Base-by-base conservation (phyloP, 2,329 filamentous ascomycete species). In the Aspergillus clavatus region DNA sequence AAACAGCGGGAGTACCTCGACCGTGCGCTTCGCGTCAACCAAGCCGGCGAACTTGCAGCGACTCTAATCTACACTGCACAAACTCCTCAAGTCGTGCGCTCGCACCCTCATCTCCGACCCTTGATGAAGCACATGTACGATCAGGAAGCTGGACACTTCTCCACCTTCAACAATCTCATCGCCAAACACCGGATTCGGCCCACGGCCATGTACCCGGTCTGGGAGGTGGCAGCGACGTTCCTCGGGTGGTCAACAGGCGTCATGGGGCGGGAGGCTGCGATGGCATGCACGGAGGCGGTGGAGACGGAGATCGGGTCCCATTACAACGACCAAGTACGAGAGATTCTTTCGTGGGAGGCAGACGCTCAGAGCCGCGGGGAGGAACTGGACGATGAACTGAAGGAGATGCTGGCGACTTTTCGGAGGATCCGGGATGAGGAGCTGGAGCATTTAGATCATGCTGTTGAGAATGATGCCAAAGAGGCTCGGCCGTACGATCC, bases 101-200 rank as follows among this genome's bases (percentile, higher is more conserved):
- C 84, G 4, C 84, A 96, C 65, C 91, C 93, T 1, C 87, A 95
- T 63, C 82, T 98, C 14, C 84, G 88, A 5, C 86, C 89, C 0
- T 73, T 97, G 24, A 95, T 98, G 89, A 81, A 84, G 58, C 93
- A 97, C 77, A 98, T 98, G 93, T 90, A 95, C 74, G 88, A 93
- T 60, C 93, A 98, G 67, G 93, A 98, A 74, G 89, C 81, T 10
- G 85, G 82, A 7, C 93, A 98, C 69, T 83, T 97, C 57, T 69
- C 73, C 3, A 93, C 84, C 27, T 98, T 97, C 78, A 95, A 95
- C 68, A 60, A 74, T 3, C 78, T 97, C 21, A 75, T 97, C 4
- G 82, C 86, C 14, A 86, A 84, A 60, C 93, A 97, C 68, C 88
- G 89, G 45, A 83, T 98, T 41, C 87, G 93, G 0, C 93, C 93